Base-by-base conservation (phyloP, 345 rosid species). In the Camelina neglecta region DNA sequence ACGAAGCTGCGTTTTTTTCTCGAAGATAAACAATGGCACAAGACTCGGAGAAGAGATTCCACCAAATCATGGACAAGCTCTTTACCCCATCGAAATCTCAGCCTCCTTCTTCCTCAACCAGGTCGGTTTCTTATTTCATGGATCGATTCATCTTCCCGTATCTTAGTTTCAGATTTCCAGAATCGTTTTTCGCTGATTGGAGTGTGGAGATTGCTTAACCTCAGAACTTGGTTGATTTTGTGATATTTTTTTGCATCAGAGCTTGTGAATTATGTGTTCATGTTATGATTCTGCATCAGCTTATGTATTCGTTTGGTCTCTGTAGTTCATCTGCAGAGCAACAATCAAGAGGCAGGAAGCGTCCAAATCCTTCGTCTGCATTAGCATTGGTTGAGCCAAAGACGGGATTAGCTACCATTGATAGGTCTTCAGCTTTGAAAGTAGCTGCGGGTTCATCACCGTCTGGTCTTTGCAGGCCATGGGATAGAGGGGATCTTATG, bases 401-500 rank as follows among this genome's bases (percentile, higher is more conserved):
- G 53, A 72, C 58, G 5, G 73, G 58, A 49, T 56, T 66, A 29
- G 69, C 81, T 59, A 29, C 75, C 21, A 16, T 60, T 35, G 82
- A 83, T 20, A 81, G 82, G 18, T 74, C 69, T 39, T 81, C 75
- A 39, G 51, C 74, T 65, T 79, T 65, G 64, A 76, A 58, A 64
- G 77, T 69, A 31, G 60, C 77, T 4, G 11, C 77, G n/a, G 81
- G 73, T 47, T 18, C 74, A 33, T 70, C 80, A 3, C 84, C 80
- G 57, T 77, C 89, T 75, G 93, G 92, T 0, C 54, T 83, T 24
- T 92, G 98, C 55, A 83, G 92, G 76, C 98, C 97, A 0, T 95
- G 99, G 97, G 92, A 90, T 70, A 84, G 99, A 41, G 89, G 91
- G 8, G 99, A 95, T 68, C 88, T 95, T 74, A 83, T 95, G 90